Conservation (phyloP, 2,329 filamentous ascomycete genomes). For the Stachybotrys elegans region DNA sequence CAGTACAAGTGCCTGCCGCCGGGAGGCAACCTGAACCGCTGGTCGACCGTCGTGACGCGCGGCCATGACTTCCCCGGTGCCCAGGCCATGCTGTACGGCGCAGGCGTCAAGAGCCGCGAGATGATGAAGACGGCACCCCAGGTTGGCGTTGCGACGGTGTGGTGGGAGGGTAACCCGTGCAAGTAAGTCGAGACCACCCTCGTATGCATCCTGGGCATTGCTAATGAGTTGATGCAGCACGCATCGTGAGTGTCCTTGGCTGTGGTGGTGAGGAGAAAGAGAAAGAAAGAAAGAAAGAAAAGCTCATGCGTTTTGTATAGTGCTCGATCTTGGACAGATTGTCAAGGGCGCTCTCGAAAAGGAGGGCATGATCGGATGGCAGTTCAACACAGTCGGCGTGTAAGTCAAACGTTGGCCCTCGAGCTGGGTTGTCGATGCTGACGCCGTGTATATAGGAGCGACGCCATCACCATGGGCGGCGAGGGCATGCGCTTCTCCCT, state of each 20-base stretch:
- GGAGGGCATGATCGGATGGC: slow-evolving; percentile 87
- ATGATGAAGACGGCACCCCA: slow-evolving; percentile 89
- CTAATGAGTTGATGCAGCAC: slow-evolving; percentile 21
- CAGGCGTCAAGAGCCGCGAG: slow-evolving; percentile 76
- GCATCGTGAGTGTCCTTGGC: slow-evolving; percentile 31
- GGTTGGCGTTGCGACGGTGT: slow-evolving; percentile 84
- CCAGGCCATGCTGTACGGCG: slow-evolving; percentile 94
- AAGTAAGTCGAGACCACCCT: slow-evolving; percentile 55
- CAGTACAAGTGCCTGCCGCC: slow-evolving; percentile 47
- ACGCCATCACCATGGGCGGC: slow-evolving; percentile 92
- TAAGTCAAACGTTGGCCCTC: too few species aligned
- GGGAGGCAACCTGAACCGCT: slow-evolving; percentile 67
- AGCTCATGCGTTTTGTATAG: slow-evolving; percentile 32
- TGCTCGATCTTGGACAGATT: slow-evolving; percentile 81
- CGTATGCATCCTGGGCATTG: neutral
- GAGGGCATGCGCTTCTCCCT: slow-evolving; percentile 94
- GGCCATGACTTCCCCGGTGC: slow-evolving; percentile 89
- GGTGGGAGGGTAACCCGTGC: slow-evolving; percentile 98
- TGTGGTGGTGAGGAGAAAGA: slow-evolving; percentile 3
- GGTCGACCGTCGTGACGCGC: slow-evolving; percentile 76
- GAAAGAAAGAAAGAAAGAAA: neutral
- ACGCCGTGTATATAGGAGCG: too few species aligned
- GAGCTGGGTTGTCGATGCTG: too few species aligned
- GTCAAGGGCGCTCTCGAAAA: slow-evolving; percentile 78
- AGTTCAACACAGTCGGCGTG: slow-evolving; percentile 86